Base-by-base conservation (phyloP, 208 protist genomes). In the Trypanosoma lewisi region DNA sequence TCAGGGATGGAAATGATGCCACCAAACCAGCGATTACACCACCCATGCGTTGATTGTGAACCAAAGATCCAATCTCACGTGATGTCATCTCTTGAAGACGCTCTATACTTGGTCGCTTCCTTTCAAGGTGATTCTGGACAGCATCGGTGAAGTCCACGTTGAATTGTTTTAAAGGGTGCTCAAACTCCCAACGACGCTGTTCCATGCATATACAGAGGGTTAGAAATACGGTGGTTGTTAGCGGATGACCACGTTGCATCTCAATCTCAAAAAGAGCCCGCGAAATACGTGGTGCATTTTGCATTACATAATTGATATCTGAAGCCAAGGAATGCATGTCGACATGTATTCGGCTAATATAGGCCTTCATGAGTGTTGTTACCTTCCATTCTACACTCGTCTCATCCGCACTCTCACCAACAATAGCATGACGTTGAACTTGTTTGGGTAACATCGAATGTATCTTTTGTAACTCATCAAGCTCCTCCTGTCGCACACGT, bases 221-320 rank as follows among this genome's bases (percentile, higher is more conserved):
- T 30, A 98, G 79, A 63, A 97, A 94, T 27, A 75, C 88, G 64
- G 85, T 77, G 4, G 93, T 90, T 28, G 91, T 84, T 30, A 90
- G 62, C 4, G 89, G 84, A 84, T 95, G 93, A n/a, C 84, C 77
- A n/a, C 91, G 76, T 64, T 98, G 85, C 33, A 98, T 64, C 63
- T 93, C 82, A 45, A 99, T 98, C 74, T 99, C 98, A 75, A 99
- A 99, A 0, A 99, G 82, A 12, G 90, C 97, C 33, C 98, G 84
- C 27, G 96, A 71, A 62, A 99, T 98, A 59, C 98, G 83, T 27
- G 85, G 82, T n/a, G 93, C 81, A 73, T 98, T 98, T 81, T 99
- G 96, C 41, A 96, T 70, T 7, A 99, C 82, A 82, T 99, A 99
- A 57, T 96, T 83, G 50, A 83, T 85, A 75, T 99, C 98, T 12